Conservation (phyloP, 495 filamentous ascomycete species). For the Peziza echinospora region DNA sequence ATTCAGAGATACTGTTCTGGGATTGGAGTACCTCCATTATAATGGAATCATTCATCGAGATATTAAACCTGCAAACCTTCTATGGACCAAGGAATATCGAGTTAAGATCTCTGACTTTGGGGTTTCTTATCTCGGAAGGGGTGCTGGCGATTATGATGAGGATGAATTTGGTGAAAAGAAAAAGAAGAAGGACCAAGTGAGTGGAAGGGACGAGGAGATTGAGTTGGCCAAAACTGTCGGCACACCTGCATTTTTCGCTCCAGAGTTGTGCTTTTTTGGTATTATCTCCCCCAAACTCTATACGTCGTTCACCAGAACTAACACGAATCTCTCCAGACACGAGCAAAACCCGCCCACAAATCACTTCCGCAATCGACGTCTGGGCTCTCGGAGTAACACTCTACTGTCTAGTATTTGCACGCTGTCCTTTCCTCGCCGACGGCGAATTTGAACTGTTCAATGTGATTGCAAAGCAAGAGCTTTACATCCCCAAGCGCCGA, state of each 20-base stretch:
- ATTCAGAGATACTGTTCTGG: constrained; percentile 83
- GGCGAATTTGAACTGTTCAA: constrained; percentile 80
- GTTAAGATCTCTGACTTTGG: constrained; percentile 99
- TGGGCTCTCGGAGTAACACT: constrained; percentile 94
- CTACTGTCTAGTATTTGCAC: constrained; percentile 83
- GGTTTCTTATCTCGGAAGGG: constrained; percentile 83
- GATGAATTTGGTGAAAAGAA: constrained; percentile 35
- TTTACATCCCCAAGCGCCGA: constrained; percentile 63
- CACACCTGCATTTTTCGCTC: constrained; percentile 92
- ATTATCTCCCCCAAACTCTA: constrained; percentile 1
- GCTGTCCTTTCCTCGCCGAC: constrained; percentile 76
- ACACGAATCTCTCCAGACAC: constrained; percentile 12
- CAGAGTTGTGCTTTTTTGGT: constrained; percentile 71
- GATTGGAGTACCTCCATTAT: constrained; percentile 87
- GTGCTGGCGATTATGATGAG: constrained; percentile 51
- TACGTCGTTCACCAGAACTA: background rate
- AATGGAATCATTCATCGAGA: constrained; percentile 94
- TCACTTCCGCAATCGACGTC: constrained; percentile 67
- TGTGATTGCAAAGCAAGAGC: constrained; percentile 71
- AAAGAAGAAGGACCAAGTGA: background rate
- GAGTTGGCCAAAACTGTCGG: constrained; percentile 95
- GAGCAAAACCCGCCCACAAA: constrained; percentile 25
- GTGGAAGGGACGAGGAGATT: constrained; percentile 47
- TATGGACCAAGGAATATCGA: constrained; percentile 62
- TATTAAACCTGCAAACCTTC: constrained; percentile 95